These are phyloP conservation scores for Erodium moschatum DNA, from an alignment of 441 rosid genomes.

Conservation along the genomic window DNA sequence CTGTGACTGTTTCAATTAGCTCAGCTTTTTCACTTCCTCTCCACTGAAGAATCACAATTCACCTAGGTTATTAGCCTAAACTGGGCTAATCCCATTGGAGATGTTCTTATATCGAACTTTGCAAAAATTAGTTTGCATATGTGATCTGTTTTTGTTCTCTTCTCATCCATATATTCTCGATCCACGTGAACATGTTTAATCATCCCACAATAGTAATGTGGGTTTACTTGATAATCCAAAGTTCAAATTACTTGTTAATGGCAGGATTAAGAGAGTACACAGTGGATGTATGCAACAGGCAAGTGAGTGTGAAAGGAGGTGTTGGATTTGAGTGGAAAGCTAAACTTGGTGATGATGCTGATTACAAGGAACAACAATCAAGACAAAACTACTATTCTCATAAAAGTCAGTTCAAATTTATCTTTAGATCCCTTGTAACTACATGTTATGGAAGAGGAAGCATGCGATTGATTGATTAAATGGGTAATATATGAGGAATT, in stretches of 20 bases:
- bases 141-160: no score
- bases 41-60: no score
- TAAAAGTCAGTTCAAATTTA: neutral
- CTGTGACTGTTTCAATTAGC: no score
- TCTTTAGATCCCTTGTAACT: neutral
- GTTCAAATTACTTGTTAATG: neutral
- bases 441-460: neutral
- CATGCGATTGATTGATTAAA: neutral
- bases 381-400: neutral
- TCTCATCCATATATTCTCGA: no score
- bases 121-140: no score
- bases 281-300: constrained; percentile 1
- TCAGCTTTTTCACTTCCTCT: no score
- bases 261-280: constrained; percentile 5
- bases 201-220: no score
- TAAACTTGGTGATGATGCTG: neutral
- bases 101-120: no score
- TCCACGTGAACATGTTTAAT: no score
- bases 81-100: no score
- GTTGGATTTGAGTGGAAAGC: neutral
- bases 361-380: neutral
- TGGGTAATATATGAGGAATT: neutral
- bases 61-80: no score
- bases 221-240: no score
- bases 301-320: constrained; percentile 2